These are phyloP conservation scores for Gastrolobium bilobum DNA, from an alignment of 306 rosid genomes.

Conservation along the genomic window DNA sequence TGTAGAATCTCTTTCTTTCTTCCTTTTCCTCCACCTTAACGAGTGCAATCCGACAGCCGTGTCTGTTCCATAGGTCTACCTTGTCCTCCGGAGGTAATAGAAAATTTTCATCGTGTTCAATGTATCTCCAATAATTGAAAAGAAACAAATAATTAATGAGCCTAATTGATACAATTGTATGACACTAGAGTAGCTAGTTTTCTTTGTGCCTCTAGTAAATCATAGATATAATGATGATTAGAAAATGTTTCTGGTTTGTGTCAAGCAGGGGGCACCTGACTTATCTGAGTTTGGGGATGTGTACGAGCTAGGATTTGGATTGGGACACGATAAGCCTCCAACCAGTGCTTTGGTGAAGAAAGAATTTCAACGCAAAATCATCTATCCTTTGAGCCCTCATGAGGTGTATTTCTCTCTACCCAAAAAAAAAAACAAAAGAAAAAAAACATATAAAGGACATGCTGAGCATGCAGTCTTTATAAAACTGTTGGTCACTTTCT, in stretches of 20 bases:
- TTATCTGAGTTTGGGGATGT: constrained; percentile 83
- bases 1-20: constrained; percentile 20
- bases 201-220: constrained; percentile 7
- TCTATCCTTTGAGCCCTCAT: constrained; percentile 74
- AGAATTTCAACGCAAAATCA: constrained; percentile 79
- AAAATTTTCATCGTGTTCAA: constrained; percentile 30
- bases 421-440: not conserved
- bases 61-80: constrained; percentile 43
- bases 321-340: constrained; percentile 82
- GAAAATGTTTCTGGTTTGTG: constrained; percentile 19
- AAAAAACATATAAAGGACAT: not conserved
- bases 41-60: constrained; percentile 45
- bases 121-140: constrained; percentile 50
- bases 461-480: constrained; percentile 38
- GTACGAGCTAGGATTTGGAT: constrained; percentile 74
- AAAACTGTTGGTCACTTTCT: constrained; percentile 43
- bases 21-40: constrained; percentile 19
- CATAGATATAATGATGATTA: constrained; percentile 12
- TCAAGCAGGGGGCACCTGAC: constrained; percentile 81
- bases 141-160: constrained; percentile 39
- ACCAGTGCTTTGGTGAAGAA: constrained; percentile 81
- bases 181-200: constrained; percentile 23
- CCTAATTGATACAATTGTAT: constrained; percentile 27
- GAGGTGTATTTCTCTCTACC: constrained; percentile 62
- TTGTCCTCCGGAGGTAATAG: constrained; percentile 16